phyloP scores from a whole-genome alignment of 2,329 filamentous ascomycete species.

The Cladosporium sphaerospermum region DNA sequence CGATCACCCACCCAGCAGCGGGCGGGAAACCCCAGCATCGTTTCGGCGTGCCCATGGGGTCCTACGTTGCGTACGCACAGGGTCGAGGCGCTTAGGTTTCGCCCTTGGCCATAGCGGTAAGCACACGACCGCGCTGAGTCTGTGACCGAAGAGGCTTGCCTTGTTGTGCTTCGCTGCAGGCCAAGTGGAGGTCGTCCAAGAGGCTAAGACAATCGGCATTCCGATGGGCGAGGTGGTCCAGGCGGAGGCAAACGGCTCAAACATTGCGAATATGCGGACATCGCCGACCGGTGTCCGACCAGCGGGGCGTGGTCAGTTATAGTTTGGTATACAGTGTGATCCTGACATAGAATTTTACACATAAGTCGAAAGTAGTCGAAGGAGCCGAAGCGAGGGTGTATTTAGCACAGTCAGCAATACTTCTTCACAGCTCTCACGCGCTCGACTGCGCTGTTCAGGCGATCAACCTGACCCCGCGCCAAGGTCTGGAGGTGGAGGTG shows the following conservation, averaged over 20 bases:
- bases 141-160: not conserved
- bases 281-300: not conserved
- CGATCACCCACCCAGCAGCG: not conserved
- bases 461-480: no score
- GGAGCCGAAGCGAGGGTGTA: no score
- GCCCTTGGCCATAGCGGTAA: slow-evolving; percentile 8
- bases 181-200: slow-evolving; percentile 9
- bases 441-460: no score
- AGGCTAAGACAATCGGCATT: slow-evolving; percentile 11
- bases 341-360: no score
- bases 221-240: not conserved
- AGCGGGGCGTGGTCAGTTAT: no score
- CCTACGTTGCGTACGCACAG: slow-evolving; percentile 2
- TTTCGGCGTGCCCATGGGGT: slow-evolving; percentile 9
- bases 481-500: no score
- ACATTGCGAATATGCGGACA: not conserved
- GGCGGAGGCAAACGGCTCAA: not conserved
- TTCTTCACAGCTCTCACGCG: no score
- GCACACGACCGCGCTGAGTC: slow-evolving; percentile 3
- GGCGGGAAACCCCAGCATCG: not conserved
- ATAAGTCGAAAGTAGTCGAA: no score
- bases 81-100: not conserved
- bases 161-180: slow-evolving; percentile 11
- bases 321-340: no score
- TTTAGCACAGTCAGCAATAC: no score